Conservation (phyloP, 331 rosid genomes). For the Pyracantha coccinea region DNA sequence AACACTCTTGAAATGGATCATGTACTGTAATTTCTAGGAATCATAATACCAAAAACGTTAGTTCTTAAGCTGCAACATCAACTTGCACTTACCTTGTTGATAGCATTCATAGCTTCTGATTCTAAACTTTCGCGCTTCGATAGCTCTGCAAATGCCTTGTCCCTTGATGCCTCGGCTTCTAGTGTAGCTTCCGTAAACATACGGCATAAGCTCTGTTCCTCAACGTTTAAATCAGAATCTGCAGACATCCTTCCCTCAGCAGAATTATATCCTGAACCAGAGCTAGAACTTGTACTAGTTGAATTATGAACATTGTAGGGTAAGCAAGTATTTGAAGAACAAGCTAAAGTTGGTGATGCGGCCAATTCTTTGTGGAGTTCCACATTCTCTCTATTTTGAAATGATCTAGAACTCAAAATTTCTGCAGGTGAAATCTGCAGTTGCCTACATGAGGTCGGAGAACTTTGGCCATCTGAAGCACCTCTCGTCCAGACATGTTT, state of each 20-base stretch:
- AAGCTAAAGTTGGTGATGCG: slow-evolving; percentile 30
- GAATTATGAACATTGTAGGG: slow-evolving; percentile 4
- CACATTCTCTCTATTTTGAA: slow-evolving; percentile 24
- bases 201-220: slow-evolving; percentile 31
- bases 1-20: background rate
- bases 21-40: background rate
- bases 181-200: slow-evolving; percentile 35
- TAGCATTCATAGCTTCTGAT: slow-evolving; percentile 45
- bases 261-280: slow-evolving; percentile 38
- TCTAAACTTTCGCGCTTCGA: slow-evolving; percentile 41
- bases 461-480: slow-evolving; percentile 46
- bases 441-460: slow-evolving; percentile 30
- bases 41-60: background rate
- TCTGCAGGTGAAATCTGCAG: slow-evolving; percentile 28
- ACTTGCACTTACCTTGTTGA: slow-evolving; percentile 45
- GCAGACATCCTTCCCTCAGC: slow-evolving; percentile 19
- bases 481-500: slow-evolving; percentile 74
- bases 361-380: slow-evolving; percentile 10
- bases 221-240: slow-evolving; percentile 31
- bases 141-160: slow-evolving; percentile 30
- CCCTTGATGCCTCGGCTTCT: slow-evolving; percentile 43
- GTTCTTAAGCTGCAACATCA: background rate
- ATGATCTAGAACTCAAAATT: slow-evolving; percentile 29
- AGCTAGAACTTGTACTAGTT: slow-evolving; percentile 20
- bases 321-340: slow-evolving; percentile 8